Evolutionary conservation across 768 basidiomycete genomes (phyloP).

Genomic region (Ramaria rubella): DNA sequence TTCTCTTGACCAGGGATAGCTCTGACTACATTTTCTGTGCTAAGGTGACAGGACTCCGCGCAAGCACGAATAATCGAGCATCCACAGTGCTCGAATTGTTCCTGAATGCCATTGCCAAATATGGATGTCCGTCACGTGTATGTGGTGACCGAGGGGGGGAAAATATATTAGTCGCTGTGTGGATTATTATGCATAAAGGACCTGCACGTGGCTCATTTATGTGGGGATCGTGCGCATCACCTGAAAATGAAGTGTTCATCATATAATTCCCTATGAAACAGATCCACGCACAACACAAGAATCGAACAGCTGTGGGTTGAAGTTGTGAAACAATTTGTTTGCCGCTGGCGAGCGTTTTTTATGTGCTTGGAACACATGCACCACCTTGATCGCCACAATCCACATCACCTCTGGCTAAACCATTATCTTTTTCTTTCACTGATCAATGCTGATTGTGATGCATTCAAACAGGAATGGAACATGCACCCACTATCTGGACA

Average conservation of each 20-base stretch:
- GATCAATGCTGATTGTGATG: slow-evolving; percentile 15
- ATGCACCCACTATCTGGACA: slow-evolving; percentile 14
- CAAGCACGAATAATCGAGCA: slow-evolving; percentile 33
- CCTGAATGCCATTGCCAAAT: slow-evolving; percentile 14
- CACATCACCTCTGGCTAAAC: slow-evolving; percentile 15
- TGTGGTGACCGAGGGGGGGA: slow-evolving; percentile 36
- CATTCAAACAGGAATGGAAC: slow-evolving; percentile 18
- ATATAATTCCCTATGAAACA: not conserved
- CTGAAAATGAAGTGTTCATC: not conserved
- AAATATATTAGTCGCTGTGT: slow-evolving; percentile 33
- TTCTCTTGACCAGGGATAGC: not conserved
- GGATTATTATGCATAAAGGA: too few relatives aligned
- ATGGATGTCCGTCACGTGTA: slow-evolving; percentile 27
- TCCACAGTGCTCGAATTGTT: slow-evolving; percentile 33
- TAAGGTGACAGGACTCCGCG: slow-evolving; percentile 26
- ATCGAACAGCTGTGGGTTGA: slow-evolving; percentile 17
- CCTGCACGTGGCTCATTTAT: too few relatives aligned
- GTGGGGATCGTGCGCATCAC: too few relatives aligned
- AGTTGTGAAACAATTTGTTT: slow-evolving; percentile 15
- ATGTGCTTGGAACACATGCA: slow-evolving; percentile 13
- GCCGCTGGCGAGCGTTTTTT: slow-evolving; percentile 14
- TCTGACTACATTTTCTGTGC: not conserved
- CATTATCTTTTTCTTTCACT: slow-evolving; percentile 15
- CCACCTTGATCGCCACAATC: slow-evolving; percentile 8
- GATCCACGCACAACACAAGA: slow-evolving; percentile 15